These are phyloP conservation scores for Ananas comosus DNA, from an alignment of 176 grass and related monocot species.

Conservation along the genomic window DNA sequence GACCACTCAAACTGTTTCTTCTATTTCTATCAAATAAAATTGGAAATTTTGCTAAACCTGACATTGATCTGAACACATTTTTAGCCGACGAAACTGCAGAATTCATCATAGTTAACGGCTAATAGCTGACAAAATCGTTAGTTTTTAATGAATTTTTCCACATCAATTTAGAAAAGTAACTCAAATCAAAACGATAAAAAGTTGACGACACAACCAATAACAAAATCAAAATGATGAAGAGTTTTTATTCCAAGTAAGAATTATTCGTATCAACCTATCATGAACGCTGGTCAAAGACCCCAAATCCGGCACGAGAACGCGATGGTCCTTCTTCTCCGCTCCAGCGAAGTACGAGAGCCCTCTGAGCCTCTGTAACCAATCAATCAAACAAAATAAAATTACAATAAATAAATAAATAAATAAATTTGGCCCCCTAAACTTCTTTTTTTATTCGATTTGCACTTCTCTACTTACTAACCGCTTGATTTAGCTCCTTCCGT, in stretches of 20 bases:
- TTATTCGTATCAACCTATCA: constrained; percentile 50
- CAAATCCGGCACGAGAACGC: constrained; percentile 96
- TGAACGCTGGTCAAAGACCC: constrained; percentile 95
- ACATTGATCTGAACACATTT: no score
- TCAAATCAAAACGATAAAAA: no score
- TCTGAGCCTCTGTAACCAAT: constrained; percentile 59
- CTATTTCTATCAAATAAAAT: no score
- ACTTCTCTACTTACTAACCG: no score
- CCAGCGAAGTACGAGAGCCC: constrained; percentile 91
- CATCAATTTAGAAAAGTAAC: constrained; percentile 9
- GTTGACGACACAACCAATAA: no score
- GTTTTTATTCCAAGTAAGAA: background rate
- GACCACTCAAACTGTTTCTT: no score
- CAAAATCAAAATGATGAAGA: background rate
- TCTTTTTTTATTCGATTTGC: background rate
- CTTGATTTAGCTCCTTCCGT: no score
- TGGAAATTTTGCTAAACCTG: no score
- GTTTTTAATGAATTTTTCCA: constrained; percentile 1
- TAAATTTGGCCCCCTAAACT: constrained; percentile 1
- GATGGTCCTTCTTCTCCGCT: constrained; percentile 95
- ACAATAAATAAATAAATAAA: background rate
- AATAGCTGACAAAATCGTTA: no score
- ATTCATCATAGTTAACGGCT: no score
- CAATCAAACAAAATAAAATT: background rate
- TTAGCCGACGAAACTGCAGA: no score